Conservation (phyloP, 345 rosid species). For the Psidium friedrichsthalianum region DNA sequence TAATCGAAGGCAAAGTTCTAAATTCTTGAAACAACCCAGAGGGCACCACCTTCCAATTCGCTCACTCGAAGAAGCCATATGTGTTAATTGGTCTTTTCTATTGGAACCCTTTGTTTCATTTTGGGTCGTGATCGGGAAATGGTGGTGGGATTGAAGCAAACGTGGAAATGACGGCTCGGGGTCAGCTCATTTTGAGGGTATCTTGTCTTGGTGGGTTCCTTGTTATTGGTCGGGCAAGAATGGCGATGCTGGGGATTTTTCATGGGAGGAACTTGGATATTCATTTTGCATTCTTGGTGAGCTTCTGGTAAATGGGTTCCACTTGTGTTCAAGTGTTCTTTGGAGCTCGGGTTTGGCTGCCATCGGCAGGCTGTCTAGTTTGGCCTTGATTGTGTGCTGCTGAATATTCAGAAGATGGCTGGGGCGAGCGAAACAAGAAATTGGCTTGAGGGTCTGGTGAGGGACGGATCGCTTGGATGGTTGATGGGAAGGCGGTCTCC, state of each 20-base stretch:
- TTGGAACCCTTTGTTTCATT: not conserved
- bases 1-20: not conserved
- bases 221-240: not conserved
- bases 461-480: slow-evolving; percentile 78
- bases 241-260: not conserved
- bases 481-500: slow-evolving; percentile 47
- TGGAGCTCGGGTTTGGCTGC: not conserved
- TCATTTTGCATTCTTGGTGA: not conserved
- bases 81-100: not conserved
- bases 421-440: slow-evolving; percentile 47
- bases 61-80: not conserved
- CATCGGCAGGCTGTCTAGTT: not conserved
- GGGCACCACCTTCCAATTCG: not conserved
- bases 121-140: not conserved
- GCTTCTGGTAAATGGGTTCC: not conserved
- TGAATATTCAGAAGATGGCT: slow-evolving; percentile 17
- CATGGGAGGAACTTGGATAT: not conserved
- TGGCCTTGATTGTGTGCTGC: not conserved
- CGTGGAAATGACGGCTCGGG: not conserved
- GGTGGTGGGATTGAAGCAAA: not conserved
- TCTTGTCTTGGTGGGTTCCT: not conserved
- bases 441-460: slow-evolving; percentile 63
- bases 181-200: not conserved
- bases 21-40: not conserved
- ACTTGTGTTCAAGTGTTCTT: not conserved